Conservation (phyloP, 306 rosid species). For the Erythrophleum fordii region DNA sequence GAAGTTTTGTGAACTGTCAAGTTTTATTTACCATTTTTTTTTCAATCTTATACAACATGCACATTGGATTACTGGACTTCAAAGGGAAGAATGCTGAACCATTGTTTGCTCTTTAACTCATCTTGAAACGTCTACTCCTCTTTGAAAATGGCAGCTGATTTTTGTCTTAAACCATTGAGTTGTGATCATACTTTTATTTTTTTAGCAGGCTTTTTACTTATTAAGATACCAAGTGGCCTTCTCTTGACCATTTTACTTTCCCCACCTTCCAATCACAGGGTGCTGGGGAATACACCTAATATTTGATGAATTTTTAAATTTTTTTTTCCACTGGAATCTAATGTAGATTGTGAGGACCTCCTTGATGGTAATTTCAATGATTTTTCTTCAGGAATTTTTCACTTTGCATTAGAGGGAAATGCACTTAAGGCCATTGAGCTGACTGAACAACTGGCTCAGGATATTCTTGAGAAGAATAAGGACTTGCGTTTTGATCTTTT, state of each 20-base stretch:
- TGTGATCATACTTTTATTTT: conserved; percentile 29
- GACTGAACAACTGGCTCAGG: conserved; percentile 69
- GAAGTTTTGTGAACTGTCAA: not conserved
- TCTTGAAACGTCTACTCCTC: not conserved
- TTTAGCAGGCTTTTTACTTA: not conserved
- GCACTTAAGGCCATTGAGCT: conserved; percentile 86
- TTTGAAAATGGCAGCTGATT: conserved; percentile 10
- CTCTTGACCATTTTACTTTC: conserved; percentile 13
- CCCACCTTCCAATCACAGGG: not conserved
- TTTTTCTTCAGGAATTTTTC: conserved; percentile 64
- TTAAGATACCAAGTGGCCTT: conserved; percentile 11
- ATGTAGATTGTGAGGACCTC: conserved; percentile 22
- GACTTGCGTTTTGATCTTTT: conserved; percentile 88
- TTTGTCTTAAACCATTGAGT: conserved; percentile 25
- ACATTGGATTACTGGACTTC: conserved; percentile 18
- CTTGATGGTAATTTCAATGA: conserved; percentile 25
- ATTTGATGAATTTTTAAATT: conserved; percentile 2
- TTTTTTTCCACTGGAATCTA: conserved; percentile 2
- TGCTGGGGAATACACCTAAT: conserved; percentile 19
- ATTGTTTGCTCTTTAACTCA: conserved; percentile 2
- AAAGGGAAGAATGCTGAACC: not conserved
- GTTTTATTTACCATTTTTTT: not conserved
- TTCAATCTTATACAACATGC: conserved; percentile 10
- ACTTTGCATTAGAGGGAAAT: conserved; percentile 73
- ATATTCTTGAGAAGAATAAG: conserved; percentile 71